phyloP scores from a whole-genome alignment of 2,329 filamentous ascomycete species.

The Dryadomyces quercivorus region DNA sequence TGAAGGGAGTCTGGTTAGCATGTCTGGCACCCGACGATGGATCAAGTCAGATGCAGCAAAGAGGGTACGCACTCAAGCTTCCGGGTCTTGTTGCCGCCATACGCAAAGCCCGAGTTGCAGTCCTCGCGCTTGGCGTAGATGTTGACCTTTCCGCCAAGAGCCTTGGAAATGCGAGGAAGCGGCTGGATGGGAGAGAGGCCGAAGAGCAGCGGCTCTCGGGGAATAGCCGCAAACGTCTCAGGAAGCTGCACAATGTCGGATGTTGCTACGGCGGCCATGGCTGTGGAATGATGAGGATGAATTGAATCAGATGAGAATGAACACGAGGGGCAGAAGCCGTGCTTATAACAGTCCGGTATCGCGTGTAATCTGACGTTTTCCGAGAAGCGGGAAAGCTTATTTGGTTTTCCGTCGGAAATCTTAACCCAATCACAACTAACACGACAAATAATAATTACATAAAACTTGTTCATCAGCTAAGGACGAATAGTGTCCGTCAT shows the following conservation, averaged over 20 bases:
- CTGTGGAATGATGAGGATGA: background rate
- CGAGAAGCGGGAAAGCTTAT: background rate
- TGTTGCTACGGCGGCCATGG: background rate
- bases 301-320: background rate
- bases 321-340: background rate
- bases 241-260: constrained; percentile 28
- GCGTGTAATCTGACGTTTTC: background rate
- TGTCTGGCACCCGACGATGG: background rate
- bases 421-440: background rate
- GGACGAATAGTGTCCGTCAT: no score
- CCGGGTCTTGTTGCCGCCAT: constrained; percentile 57
- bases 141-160: constrained; percentile 44
- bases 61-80: constrained; percentile 44
- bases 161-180: constrained; percentile 51
- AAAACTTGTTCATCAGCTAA: background rate
- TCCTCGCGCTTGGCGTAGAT: constrained; percentile 65
- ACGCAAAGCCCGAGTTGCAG: constrained; percentile 55
- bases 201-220: constrained; percentile 48
- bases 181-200: constrained; percentile 57
- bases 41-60: background rate
- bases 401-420: background rate
- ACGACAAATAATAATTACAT: background rate
- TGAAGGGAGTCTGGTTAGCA: constrained; percentile 13
- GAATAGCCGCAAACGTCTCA: constrained; percentile 50
- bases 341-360: background rate